These are phyloP conservation scores for Pugionium dolabratum DNA, from an alignment of 345 rosid genomes.

Conservation along the genomic window DNA sequence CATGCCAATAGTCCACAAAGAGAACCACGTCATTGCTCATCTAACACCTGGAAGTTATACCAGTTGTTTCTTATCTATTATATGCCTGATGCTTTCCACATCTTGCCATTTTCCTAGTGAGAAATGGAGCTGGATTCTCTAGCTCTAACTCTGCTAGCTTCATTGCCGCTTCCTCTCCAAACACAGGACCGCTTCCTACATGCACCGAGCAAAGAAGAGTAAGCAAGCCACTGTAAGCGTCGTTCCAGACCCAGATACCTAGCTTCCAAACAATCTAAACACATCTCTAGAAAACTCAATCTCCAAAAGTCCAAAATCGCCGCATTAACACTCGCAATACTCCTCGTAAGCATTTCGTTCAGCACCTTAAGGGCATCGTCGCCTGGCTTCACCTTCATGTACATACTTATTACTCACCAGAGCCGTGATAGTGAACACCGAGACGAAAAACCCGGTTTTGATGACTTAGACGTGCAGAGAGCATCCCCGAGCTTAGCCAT, in stretches of 20 bases:
- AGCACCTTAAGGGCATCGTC: slow-evolving; percentile 43
- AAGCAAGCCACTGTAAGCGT: slow-evolving; percentile 58
- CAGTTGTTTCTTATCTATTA: slow-evolving; percentile 48
- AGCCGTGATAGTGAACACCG: slow-evolving; percentile 47
- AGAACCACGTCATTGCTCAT: neutral
- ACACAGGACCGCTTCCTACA: slow-evolving; percentile 46
- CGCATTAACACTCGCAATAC: slow-evolving; percentile 51
- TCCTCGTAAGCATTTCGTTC: slow-evolving; percentile 38
- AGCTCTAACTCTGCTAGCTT: slow-evolving; percentile 57
- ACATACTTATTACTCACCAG: slow-evolving; percentile 38
- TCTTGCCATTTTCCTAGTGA: slow-evolving; percentile 58
- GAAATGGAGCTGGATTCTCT: slow-evolving; percentile 54
- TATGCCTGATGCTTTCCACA: slow-evolving; percentile 53
- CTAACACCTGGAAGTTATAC: slow-evolving; percentile 53
- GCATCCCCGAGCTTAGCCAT: slow-evolving; percentile 50
- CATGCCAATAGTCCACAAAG: neutral
- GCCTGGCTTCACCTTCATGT: slow-evolving; percentile 44
- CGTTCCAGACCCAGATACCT: slow-evolving; percentile 42
- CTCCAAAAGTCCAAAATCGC: slow-evolving; percentile 51
- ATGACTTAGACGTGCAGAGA: slow-evolving; percentile 52
- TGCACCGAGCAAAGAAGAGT: slow-evolving; percentile 62
- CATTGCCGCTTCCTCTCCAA: slow-evolving; percentile 56
- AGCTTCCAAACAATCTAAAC: slow-evolving; percentile 46
- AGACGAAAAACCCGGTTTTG: slow-evolving; percentile 48
- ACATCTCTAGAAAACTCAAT: slow-evolving; percentile 47